Evolutionary conservation across 306 rosid genomes (phyloP), one percentile per base, ranked within the genome.

Genomic region (Hylodesmum podocarpum): DNA sequence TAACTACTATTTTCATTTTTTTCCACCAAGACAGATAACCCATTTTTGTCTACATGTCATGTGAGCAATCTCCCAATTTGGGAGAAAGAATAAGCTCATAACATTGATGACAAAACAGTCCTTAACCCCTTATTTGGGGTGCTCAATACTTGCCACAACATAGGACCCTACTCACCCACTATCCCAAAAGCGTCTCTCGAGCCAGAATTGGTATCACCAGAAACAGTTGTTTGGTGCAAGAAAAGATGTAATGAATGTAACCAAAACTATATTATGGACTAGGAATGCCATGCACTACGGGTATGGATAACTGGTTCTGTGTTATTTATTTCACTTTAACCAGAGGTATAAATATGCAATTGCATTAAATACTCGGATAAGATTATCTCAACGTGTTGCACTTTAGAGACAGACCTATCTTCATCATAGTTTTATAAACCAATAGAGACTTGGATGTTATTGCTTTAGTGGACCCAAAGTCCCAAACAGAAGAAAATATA

Each of bases 111-210:
- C 84, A 84, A 79, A 79, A 44, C 3, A 76, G 84, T 76, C 61
- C 73, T 75, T 50, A 50, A 68, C 24, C 9, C 58, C 71, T 65
- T 51, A 68, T 41, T 83, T 50, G 12, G 50, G 0, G 15, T 83
- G 84, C 82, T 80, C 79, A 78, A 70, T 63, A 63, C 73, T 74
- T 50, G 80, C 80, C 86, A 78, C 80, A 78, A 65, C 84, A 82
- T 75, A 14, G 40, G 80, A 71, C 77, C 86, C 86, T 67, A 84
- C 72, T 28, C 83, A 21, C 57, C 73, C 50, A 78, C 66, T 46
- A 55, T 78, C 72, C 50, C 37, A 22, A 36, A 19, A 14, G 40
- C 77, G 67, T 44, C 54, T 37, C 50, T 15, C 57, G 10, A 19
- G 53, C 43, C 36, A 43, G 53, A 75, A 70, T 34, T 84, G 67